A percentile compares a stretch with the other conserved stretches of the same genome.
phyloP scores from a whole-genome alignment of 1,284 basidiomycete genomes.

The Cryptococcus floricola region DNA sequence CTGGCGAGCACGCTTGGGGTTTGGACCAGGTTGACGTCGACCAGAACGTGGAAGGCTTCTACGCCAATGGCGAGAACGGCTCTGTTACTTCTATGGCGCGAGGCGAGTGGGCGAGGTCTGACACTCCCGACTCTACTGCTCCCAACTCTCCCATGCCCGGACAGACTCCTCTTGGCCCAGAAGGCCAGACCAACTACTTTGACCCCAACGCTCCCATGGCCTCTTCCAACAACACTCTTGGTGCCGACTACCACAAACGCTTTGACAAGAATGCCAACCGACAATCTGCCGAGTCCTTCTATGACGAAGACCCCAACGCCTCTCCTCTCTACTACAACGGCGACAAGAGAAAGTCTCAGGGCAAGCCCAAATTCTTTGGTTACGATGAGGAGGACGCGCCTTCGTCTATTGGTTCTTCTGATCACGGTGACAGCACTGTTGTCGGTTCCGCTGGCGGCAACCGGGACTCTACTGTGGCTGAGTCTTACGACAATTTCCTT shows the following conservation, averaged over 20 bases:
- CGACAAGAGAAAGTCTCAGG: slow-evolving; percentile 25
- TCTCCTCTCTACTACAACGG: slow-evolving; percentile 39
- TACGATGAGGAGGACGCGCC: slow-evolving; percentile 57
- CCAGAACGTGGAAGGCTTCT: slow-evolving; percentile 19
- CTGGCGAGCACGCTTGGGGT: slow-evolving; percentile 69
- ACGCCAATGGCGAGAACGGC: slow-evolving; percentile 30
- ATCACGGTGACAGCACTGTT: slow-evolving; percentile 40
- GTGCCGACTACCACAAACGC: slow-evolving; percentile 42
- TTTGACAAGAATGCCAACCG: slow-evolving; percentile 40
- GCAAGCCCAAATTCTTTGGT: slow-evolving; percentile 53
- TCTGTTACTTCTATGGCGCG: slow-evolving; percentile 31
- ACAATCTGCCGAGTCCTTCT: slow-evolving; percentile 47
- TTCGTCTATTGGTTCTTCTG: slow-evolving; percentile 47
- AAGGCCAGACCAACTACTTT: slow-evolving; percentile 22
- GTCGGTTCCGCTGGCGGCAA: slow-evolving; percentile 21
- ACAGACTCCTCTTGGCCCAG: slow-evolving; percentile 19
- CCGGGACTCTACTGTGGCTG: slow-evolving; percentile 26
- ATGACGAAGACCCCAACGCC: slow-evolving; percentile 47
- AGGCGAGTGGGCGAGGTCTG: slow-evolving; percentile 50
- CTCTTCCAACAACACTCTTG: slow-evolving; percentile 26
- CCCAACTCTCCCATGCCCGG: slow-evolving; percentile 35
- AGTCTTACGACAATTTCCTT: slow-evolving; percentile 71
- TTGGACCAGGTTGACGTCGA: slow-evolving; percentile 38
- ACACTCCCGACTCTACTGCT: slow-evolving; percentile 40
- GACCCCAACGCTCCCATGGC: slow-evolving; percentile 29